Evolutionary conservation across 192 early-diverging fungal species (phyloP).

Genomic region (Glomus cerebriforme): DNA sequence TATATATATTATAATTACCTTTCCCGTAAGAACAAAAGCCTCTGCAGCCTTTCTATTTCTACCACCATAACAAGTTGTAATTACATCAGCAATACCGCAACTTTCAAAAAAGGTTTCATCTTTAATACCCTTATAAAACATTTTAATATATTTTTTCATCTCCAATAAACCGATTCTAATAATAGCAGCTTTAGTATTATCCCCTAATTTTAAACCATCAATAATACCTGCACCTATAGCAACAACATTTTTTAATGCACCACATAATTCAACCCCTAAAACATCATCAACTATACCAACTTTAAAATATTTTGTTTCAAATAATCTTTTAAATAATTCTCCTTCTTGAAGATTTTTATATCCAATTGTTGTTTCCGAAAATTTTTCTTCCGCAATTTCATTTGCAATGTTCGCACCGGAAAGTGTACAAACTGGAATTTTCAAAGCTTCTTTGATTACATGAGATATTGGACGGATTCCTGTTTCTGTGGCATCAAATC

Average conservation of each 20-base stretch:
- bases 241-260: slow-evolving; percentile 98
- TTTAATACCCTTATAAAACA: slow-evolving; percentile 78
- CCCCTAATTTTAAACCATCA: slow-evolving; percentile 90
- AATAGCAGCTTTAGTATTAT: slow-evolving; percentile 98
- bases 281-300: slow-evolving; percentile 86
- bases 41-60: slow-evolving; percentile 93
- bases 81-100: slow-evolving; percentile 95
- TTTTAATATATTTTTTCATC: slow-evolving; percentile 91
- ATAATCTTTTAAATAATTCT: slow-evolving; percentile 73
- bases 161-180: slow-evolving; percentile 94
- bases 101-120: slow-evolving; percentile 96
- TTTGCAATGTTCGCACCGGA: slow-evolving; percentile 98
- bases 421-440: slow-evolving; percentile 78
- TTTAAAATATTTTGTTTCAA: slow-evolving; percentile 88
- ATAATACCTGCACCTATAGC: slow-evolving; percentile 95
- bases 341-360: slow-evolving; percentile 71
- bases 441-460: slow-evolving; percentile 54
- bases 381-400: slow-evolving; percentile 92
- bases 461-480: slow-evolving; percentile 82
- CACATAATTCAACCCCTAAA: slow-evolving; percentile 94
- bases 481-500: slow-evolving; percentile 76
- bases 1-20: slow-evolving; percentile 42
- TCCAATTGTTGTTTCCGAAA: slow-evolving; percentile 96
- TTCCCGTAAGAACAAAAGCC: slow-evolving; percentile 87
- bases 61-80: slow-evolving; percentile 97